A percentile compares a stretch with the other conserved stretches of the same genome.
phyloP scores from a whole-genome alignment of 192 early-diverging fungal genomes.

The Powellomyces hirtus region DNA sequence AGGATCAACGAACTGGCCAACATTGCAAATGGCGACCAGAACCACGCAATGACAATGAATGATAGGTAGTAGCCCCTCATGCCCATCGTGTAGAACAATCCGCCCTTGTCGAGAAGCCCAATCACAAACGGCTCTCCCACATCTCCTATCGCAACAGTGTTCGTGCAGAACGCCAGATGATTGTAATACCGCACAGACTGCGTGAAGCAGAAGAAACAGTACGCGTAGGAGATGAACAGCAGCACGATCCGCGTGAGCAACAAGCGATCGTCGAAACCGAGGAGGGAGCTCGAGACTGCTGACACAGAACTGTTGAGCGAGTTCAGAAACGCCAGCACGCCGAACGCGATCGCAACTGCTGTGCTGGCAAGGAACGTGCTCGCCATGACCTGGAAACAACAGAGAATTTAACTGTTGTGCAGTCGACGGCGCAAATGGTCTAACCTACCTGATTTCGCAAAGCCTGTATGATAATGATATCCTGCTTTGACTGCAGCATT shows the following conservation, averaged over 20 bases:
- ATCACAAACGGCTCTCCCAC: not conserved
- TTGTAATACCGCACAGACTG: no score
- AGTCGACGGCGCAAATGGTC: no score
- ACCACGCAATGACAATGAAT: conserved; percentile 29
- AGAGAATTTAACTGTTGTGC: no score
- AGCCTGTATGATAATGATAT: conserved; percentile 2
- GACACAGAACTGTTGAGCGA: not conserved
- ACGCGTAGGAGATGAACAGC: not conserved
- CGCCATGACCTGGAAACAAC: not conserved
- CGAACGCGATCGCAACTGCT: not conserved
- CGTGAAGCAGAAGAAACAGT: conserved; percentile 10
- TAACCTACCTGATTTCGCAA: conserved; percentile 13
- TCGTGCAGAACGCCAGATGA: not conserved
- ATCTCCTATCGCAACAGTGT: not conserved
- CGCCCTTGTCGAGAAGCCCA: conserved; percentile 19
- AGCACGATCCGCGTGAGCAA: not conserved
- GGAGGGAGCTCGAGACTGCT: no score
- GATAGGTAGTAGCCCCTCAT: conserved; percentile 38
- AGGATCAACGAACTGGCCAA: no score
- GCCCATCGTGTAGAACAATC: conserved; percentile 24
- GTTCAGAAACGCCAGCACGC: not conserved
- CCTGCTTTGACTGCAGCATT: not conserved
- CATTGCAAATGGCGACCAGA: conserved; percentile 29
- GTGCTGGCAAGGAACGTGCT: conserved; percentile 8
- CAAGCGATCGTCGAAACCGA: not conserved